phyloP scores from a whole-genome alignment of 2,329 filamentous ascomycete genomes.

The Calonectria henricotiae region DNA sequence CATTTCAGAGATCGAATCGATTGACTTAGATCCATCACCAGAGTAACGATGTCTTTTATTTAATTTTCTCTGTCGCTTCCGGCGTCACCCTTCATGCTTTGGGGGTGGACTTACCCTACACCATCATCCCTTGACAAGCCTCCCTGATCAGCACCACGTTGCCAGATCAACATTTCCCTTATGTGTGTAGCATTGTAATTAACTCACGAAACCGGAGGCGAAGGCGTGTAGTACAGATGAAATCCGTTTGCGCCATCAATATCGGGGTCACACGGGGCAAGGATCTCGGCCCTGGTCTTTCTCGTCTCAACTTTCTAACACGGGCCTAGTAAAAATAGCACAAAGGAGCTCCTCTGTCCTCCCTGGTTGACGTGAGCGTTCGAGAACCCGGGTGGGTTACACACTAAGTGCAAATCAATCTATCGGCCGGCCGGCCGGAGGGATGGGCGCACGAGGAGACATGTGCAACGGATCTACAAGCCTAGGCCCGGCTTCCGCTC shows the following conservation, averaged over 20 bases:
- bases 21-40: constrained; percentile 14
- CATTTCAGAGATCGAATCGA: neutral
- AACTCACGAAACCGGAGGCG: constrained; percentile 6
- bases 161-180: constrained; percentile 11
- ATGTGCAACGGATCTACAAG: constrained; percentile 23
- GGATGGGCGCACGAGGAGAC: constrained; percentile 8
- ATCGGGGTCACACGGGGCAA: constrained; percentile 5
- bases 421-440: constrained; percentile 5
- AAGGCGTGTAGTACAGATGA: constrained; percentile 10
- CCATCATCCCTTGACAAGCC: constrained; percentile 1
- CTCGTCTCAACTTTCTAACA: constrained; percentile 19
- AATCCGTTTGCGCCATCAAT: constrained; percentile 6
- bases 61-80: neutral
- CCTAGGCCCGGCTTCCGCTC: neutral
- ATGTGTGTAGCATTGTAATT: neutral
- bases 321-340: constrained; percentile 17
- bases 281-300: neutral
- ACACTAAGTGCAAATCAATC: constrained; percentile 23
- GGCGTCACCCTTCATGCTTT: constrained; percentile 5
- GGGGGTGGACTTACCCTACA: constrained; percentile 11
- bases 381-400: constrained; percentile 11
- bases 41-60: neutral
- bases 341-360: neutral
- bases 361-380: constrained; percentile 16
- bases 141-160: constrained; percentile 10